Percentiles rank a stretch among this genome's conserved stretches.
Conservation (phyloP, 2,329 filamentous ascomycete genomes). For the Penicillium expansum region DNA sequence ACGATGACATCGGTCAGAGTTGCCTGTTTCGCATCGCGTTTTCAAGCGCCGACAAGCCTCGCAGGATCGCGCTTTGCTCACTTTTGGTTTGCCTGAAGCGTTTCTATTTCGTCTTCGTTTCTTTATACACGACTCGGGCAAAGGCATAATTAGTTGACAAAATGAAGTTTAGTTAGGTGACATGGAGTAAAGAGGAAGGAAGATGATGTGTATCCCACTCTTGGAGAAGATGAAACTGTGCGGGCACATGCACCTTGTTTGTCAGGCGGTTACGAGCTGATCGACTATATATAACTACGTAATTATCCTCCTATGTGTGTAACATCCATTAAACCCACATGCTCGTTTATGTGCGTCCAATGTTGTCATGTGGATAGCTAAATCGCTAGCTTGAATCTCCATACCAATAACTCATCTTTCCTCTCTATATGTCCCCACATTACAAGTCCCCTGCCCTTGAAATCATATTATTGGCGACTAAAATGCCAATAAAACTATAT, state of each 20-base stretch:
- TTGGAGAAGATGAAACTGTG: neutral
- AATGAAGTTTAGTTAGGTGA: neutral
- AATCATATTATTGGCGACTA: no score
- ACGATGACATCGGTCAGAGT: slow-evolving; percentile 14
- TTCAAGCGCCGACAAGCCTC: neutral
- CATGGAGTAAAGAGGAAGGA: neutral
- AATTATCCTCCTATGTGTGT: neutral
- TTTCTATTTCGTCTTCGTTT: neutral
- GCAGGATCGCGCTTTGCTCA: neutral
- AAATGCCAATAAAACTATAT: no score
- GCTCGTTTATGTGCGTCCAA: neutral
- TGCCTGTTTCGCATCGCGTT: neutral
- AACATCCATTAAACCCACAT: neutral
- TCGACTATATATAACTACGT: no score
- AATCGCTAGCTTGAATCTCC: neutral
- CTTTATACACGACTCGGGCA: neutral
- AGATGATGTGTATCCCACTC: neutral
- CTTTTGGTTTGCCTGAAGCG: neutral
- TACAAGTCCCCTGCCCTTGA: no score
- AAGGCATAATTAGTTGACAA: neutral
- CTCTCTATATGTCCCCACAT: no score
- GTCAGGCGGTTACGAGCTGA: no score
- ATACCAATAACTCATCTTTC: no score
- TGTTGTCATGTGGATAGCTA: neutral
- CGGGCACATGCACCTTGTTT: no score